These are phyloP conservation scores for Hippophae gyantsensis DNA, from an alignment of 306 rosid species.

Conservation along the genomic window DNA sequence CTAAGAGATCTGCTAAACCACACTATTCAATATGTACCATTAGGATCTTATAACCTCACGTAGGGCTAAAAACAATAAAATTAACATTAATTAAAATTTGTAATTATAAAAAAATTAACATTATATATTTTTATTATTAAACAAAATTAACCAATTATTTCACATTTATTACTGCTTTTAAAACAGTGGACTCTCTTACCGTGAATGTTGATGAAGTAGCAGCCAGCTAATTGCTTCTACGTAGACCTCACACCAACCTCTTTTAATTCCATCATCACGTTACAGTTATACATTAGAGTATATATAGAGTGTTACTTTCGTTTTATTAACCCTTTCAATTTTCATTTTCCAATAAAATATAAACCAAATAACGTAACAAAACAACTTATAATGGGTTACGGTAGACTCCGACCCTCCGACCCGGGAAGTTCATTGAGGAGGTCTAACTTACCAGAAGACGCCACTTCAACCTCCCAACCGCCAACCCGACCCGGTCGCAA, in stretches of 20 bases:
- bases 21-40: not conserved
- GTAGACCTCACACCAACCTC: slow-evolving; percentile 59
- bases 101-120: too few relatives aligned
- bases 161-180: too few relatives aligned
- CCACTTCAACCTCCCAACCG: not conserved
- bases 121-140: not conserved
- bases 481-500: slow-evolving; percentile 5
- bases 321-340: not conserved
- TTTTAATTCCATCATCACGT: not conserved
- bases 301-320: not conserved
- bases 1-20: slow-evolving; percentile 23
- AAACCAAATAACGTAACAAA: not conserved
- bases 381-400: slow-evolving; percentile 40
- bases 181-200: not conserved
- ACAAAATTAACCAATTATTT: too few relatives aligned
- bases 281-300: not conserved
- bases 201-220: slow-evolving; percentile 48
- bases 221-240: slow-evolving; percentile 57
- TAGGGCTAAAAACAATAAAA: too few relatives aligned
- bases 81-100: too few relatives aligned
- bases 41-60: not conserved
- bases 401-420: slow-evolving; percentile 31
- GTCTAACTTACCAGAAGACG: not conserved
- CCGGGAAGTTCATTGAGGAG: slow-evolving; percentile 14
- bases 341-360: not conserved